Evolutionary conservation across 2,329 filamentous ascomycete species (phyloP), one percentile per base, ranked within the genome.

Genomic region (Xylariomycetidae sp.): DNA sequence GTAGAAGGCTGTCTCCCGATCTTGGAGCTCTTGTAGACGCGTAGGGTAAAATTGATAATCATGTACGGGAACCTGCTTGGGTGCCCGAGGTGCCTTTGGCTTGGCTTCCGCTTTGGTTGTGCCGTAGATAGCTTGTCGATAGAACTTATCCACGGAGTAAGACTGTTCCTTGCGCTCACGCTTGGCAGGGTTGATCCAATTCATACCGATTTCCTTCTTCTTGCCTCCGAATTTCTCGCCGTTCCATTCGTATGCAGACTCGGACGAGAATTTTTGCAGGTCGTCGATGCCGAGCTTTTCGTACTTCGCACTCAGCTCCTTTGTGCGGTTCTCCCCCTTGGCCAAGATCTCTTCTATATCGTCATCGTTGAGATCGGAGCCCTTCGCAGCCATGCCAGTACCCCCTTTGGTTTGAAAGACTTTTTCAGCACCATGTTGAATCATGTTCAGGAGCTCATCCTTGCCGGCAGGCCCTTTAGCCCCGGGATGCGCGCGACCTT

Each of bases 111-210:
- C 82, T 79, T 60, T 58, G 33, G 86, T 92, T 22, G 77, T 74
- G 9, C 72, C 72, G 50, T 85, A 85, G 54, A 98, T 76, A 8
- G 88, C 87, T 51, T 94, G 82, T 46, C 90, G 84, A 65, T 97
- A 98, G 66, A 98, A 98, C 61, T 96, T 94, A 59, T 98, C 94
- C 69, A 98, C 95, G 1, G 90, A 96, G 59, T 98, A 98, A 5
- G 88, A 88, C 57, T 96, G 88, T 56, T 97, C 90, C 62, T 97
- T 98, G 53, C 92, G 86, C 66, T 98, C 94, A 61, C 92, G 89
- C 71, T 98, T 98, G 12, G 90, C 82, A 3, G 92, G 94, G 52
- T 98, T 95, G 66, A 98, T 98, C 94, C 94, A 98, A 54, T 72
- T 89, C 45, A 96, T 76, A 30, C 87, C 88, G 43, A 96, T 87